Conservation (phyloP, 2,329 filamentous ascomycete genomes). For the Hypoxylon sp. region DNA sequence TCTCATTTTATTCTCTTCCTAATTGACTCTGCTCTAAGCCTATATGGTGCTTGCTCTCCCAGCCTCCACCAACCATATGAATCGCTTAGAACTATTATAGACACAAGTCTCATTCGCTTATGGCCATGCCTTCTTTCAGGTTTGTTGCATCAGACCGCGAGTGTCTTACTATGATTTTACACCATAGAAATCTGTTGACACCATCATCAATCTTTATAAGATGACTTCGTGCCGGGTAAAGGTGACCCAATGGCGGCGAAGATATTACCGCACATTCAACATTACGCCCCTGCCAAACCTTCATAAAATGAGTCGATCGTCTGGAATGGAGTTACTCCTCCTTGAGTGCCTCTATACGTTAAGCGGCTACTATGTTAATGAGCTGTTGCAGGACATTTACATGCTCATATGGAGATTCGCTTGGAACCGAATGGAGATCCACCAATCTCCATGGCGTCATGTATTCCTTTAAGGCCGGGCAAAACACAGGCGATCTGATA, state of each 20-base stretch:
- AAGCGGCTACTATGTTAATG: constrained; percentile 32
- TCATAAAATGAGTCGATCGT: constrained; percentile 30
- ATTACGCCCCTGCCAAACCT: not conserved
- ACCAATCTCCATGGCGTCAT: constrained; percentile 44
- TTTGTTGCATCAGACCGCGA: not conserved
- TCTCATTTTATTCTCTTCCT: constrained; percentile 12
- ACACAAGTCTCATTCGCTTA: constrained; percentile 13
- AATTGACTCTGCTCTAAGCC: not conserved
- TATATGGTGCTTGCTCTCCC: constrained; percentile 25
- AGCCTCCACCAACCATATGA: constrained; percentile 18
- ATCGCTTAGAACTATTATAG: constrained; percentile 20
- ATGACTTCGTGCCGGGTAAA: constrained; percentile 1
- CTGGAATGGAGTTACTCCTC: constrained; percentile 25
- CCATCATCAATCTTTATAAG: constrained; percentile 23
- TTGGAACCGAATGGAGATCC: constrained; percentile 44
- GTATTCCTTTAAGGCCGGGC: constrained; percentile 42
- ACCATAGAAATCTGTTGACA: constrained; percentile 12
- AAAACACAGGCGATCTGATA: not conserved
- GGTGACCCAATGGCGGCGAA: not conserved
- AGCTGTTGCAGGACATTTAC: constrained; percentile 39
- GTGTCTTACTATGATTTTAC: constrained; percentile 9
- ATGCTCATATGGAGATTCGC: constrained; percentile 46
- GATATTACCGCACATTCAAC: constrained; percentile 3
- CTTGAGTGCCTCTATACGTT: constrained; percentile 40
- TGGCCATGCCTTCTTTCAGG: constrained; percentile 6